These are phyloP conservation scores for Aspergillus avenaceus DNA, from an alignment of 495 filamentous ascomycete genomes.

Conservation along the genomic window DNA sequence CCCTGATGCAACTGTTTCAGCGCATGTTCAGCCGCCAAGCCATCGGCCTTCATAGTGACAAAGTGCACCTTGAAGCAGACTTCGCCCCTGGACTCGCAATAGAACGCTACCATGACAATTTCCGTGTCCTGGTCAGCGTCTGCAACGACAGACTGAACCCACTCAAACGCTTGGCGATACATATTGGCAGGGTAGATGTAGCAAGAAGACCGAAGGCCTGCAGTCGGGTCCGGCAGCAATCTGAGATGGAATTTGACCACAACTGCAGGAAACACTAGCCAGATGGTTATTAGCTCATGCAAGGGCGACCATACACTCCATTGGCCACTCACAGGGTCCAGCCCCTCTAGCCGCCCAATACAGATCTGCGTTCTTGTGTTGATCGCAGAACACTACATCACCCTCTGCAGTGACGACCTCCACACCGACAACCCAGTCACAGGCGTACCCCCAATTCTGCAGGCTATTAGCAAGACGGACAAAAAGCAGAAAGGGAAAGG, in stretches of 20 bases:
- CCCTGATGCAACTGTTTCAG: conserved; percentile 31
- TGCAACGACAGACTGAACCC: conserved; percentile 35
- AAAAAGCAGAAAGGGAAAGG: no score
- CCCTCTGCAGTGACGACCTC: conserved; percentile 48
- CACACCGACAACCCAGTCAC: conserved; percentile 42
- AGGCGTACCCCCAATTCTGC: conserved; percentile 54
- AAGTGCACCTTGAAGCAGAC: conserved; percentile 36
- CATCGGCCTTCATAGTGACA: conserved; percentile 34
- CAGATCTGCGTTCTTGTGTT: conserved; percentile 40
- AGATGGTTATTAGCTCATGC: background rate
- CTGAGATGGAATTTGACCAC: conserved; percentile 44
- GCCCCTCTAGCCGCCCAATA: conserved; percentile 50
- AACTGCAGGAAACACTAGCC: conserved; percentile 43
- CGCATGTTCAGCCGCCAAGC: conserved; percentile 26
- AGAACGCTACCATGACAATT: conserved; percentile 34
- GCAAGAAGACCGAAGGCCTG: conserved; percentile 33
- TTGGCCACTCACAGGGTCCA: conserved; percentile 39
- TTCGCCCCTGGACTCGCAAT: conserved; percentile 20
- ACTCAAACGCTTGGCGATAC: conserved; percentile 39
- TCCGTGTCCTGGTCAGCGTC: conserved; percentile 37
- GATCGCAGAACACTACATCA: conserved; percentile 31
- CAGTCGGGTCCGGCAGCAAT: conserved; percentile 20
- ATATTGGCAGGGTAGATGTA: conserved; percentile 40
- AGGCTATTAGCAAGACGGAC: background rate
- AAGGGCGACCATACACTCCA: background rate